Base-by-base conservation (phyloP, 2,329 filamentous ascomycete genomes). In the Neofusicoccum laricinum region DNA sequence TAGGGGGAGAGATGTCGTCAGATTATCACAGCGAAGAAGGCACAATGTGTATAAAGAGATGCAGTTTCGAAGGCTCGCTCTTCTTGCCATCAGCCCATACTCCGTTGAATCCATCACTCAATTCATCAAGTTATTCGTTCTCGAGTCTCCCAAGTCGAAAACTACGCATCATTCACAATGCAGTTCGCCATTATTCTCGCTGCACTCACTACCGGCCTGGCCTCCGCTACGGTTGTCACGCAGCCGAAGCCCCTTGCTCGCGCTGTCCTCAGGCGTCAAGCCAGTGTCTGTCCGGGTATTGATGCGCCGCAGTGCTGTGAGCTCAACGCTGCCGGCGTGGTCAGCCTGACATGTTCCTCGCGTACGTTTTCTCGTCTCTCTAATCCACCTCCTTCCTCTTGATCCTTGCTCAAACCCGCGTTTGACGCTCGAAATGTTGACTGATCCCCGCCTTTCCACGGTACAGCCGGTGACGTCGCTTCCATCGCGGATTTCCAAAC, bases 281-380 rank as follows among this genome's bases (percentile, higher is more conserved):
- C 17, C 19, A 25, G 53, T 17, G 17, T 43, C 53, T 43, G 38
- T 25, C 30, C 49, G 6, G 50, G 34, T 8, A 40, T 55, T n/a
- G 50, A 55, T 5, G 8, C 32, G 6, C 50, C 50, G 19, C 36
- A n/a, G 17, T 41, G 51, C 51, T 41, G 32, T 32, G 5, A 40
- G 69, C 72, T 76, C 19, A 50, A 65, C 25, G 25, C 25, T 30
- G 67, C 68, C 2, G 70, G 69, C 21, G 70, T 67, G 41, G 64
- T 12, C 25, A 30, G 25, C 25, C 7, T 30, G 5, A 30, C 25
- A 30, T 30, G 25, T 7, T 30, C 25, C 25, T 30, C 25, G 7
- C 25, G 25, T 30, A 6, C 5, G 25, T 30, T 30, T 4, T 30
- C 25, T 30, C 25, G 25, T 30, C 25, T 5, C 25, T 30, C 5